Evolutionary conservation across 1,284 basidiomycete genomes (phyloP), one percentile per base, ranked within the genome.

Genomic region (Ustilago bromivora): DNA sequence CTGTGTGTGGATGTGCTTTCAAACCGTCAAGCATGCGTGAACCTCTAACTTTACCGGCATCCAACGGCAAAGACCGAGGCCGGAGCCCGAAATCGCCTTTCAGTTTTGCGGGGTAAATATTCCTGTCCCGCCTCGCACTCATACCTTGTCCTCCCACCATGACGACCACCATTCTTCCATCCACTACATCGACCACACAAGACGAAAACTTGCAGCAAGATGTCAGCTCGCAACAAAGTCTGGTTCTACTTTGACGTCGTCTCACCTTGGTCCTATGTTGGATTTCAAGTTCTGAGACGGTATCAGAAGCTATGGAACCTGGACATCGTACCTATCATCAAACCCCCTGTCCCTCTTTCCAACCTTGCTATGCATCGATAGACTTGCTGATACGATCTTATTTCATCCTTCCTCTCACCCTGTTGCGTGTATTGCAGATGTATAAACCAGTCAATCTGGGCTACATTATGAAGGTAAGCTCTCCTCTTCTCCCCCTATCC

Each of bases 201-300:
- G 23, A 46, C 40, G 23, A 2, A 41, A 32, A 28, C 12, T 34
- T 23, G 11, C 52, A 34, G 11, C 53, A 61, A 31, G 6, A 64
- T 64, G 61, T 47, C 71, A 41, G 59, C 47, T 31, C 57, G 49
- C 65, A 81, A 82, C 67, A 66, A 77, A 32, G 60, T 85, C 12
- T 56, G 61, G 38, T 76, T 83, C 40, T 80, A 81, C 67, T 83
- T 79, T 75, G 84, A 84, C 71, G 62, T 71, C n/a, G 82, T 85
- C 31, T 82, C 80, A 2, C 84, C 84, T 4, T 86, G 84, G 83
- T 78, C 75, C 4, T 79, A 78, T 51, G 71, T 86, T 9, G 84
- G 72, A 3, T 82, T 73, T 43, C 61, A 71, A 49, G 76, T 83
- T 19, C 32, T 86, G 2, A 57, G 66, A n/a, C 61, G 83, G 11